Evolutionary conservation across 371 early-diverging fungal species (phyloP), one percentile per base, ranked within the genome.

Genomic region (Lichtheimia hyalospora): DNA sequence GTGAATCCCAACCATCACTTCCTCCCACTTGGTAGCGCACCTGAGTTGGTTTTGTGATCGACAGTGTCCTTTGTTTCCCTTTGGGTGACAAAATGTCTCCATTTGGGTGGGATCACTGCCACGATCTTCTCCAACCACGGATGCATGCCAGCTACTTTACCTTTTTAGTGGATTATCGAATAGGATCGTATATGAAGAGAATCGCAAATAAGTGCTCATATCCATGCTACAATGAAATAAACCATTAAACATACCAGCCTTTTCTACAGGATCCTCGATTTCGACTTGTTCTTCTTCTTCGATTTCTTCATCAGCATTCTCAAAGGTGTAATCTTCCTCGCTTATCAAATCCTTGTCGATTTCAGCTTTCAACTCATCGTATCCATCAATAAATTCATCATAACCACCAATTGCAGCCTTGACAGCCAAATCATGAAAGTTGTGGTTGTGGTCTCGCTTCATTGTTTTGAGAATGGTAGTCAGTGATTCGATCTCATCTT

Each of bases 381-480:
- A 74, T 12, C 68, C 70, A 4, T 62, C 68, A 3, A 83, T 42
- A 49, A 86, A 88, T 50, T 82, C 85, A 34, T 87, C 85, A 49
- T 83, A 90, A 1, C 74, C 84, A 3, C 75, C 56, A 42, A 91
- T 79, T 2, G 91, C 86, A 5, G 68, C 64, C 28, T 84, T 85
- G 15, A 91, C 92, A 27, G 90, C 91, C 69, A 82, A 74, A 60
- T 92, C 93, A 63, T 89, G 88, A 62, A 77, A 91, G 63, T 92
- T 90, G 52, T 86, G 84, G 69, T 92, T 91, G 60, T 90, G 88
- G 50, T 83, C 81, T 3, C 73, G 73, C 65, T 90, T 89, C 68
- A 92, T 75, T 16, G 82, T 82, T 1, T 73, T 70, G 48, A 92
- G 59, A 46, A 85, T 74, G 0, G 60, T 60, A 5, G 75, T 57